These are phyloP conservation scores for Paradendryphiella salina DNA, from an alignment of 2,329 filamentous ascomycete species.

Conservation along the genomic window DNA sequence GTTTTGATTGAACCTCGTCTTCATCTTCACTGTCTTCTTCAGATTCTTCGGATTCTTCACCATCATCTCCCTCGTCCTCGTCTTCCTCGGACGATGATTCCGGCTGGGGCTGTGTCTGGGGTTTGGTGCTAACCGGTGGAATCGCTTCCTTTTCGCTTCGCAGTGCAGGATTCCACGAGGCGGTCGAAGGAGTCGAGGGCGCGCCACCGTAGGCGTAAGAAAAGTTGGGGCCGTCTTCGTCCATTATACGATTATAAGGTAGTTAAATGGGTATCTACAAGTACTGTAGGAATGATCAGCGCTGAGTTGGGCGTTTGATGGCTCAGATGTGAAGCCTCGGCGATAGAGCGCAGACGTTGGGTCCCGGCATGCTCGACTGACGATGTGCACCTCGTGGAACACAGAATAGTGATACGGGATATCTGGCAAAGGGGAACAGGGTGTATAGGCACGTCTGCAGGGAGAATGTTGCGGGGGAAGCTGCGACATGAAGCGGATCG, in stretches of 20 bases:
- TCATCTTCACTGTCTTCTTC: slow-evolving; percentile 21
- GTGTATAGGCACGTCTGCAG: background rate
- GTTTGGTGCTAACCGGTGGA: slow-evolving; percentile 15
- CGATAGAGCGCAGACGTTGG: slow-evolving; percentile 10
- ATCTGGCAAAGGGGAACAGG: background rate
- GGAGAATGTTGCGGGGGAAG: background rate
- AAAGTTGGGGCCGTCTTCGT: slow-evolving; percentile 47
- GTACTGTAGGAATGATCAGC: slow-evolving; percentile 36
- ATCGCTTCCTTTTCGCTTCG: slow-evolving; percentile 48
- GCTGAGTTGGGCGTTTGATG: slow-evolving; percentile 8
- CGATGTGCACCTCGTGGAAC: slow-evolving; percentile 6
- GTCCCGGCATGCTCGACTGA: background rate
- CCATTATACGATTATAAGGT: slow-evolving; percentile 40
- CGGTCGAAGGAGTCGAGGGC: slow-evolving; percentile 20
- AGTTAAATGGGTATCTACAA: slow-evolving; percentile 42
- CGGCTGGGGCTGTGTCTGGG: slow-evolving; percentile 18
- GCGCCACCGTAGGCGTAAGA: slow-evolving; percentile 45
- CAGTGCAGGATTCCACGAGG: slow-evolving; percentile 61
- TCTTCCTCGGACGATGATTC: slow-evolving; percentile 23
- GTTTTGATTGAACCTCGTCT: slow-evolving; percentile 7
- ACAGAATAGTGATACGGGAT: background rate
- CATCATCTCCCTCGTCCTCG: slow-evolving; percentile 20
- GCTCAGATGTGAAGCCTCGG: slow-evolving; percentile 11
- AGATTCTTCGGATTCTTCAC: slow-evolving; percentile 16
- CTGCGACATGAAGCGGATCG: slow-evolving; percentile 1